Percentiles rank a stretch among this genome's conserved stretches.
These are phyloP conservation scores for Globisporangium abappressorium DNA, from an alignment of 352 stramenopile genomes.

Conservation along the genomic window DNA sequence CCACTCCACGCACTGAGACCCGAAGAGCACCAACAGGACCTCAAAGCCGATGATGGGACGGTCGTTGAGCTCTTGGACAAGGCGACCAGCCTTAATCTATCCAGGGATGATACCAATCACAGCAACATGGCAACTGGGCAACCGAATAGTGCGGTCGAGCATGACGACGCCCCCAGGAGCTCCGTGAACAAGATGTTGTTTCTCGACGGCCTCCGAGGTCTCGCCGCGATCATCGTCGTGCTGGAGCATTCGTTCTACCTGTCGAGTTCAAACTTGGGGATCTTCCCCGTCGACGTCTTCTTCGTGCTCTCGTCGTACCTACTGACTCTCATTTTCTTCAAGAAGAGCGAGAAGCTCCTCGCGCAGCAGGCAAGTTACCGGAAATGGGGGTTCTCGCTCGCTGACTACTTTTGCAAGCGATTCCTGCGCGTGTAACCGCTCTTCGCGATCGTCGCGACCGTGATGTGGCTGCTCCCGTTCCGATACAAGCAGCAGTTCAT, in stretches of 20 bases:
- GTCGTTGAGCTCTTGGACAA: no score
- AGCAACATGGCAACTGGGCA: no score
- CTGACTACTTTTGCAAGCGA: constrained; percentile 46
- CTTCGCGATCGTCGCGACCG: constrained; percentile 29
- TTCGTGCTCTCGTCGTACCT: constrained; percentile 26
- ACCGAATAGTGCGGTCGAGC: no score
- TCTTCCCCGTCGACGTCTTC: constrained; percentile 17
- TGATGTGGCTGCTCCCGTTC: constrained; percentile 30
- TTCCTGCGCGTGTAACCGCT: constrained; percentile 55
- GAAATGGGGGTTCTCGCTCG: constrained; percentile 17
- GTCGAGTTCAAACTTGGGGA: constrained; percentile 11
- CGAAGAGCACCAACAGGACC: no score
- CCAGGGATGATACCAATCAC: no score
- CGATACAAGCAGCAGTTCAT: constrained; percentile 29
- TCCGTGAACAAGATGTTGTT: constrained; percentile 11
- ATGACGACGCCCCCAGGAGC: no score
- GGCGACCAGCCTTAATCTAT: no score
- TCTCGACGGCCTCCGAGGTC: constrained; percentile 13
- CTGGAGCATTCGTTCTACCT: constrained; percentile 20
- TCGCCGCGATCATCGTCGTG: constrained; percentile 18
- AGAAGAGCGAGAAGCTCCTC: constrained; percentile 19
- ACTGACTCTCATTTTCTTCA: constrained; percentile 22
- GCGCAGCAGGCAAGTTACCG: constrained; percentile 9
- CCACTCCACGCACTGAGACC: no score
- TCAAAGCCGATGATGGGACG: no score